Evolutionary conservation across 371 early-diverging fungal species (phyloP).

Genomic region (Umbelopsis sp.): DNA sequence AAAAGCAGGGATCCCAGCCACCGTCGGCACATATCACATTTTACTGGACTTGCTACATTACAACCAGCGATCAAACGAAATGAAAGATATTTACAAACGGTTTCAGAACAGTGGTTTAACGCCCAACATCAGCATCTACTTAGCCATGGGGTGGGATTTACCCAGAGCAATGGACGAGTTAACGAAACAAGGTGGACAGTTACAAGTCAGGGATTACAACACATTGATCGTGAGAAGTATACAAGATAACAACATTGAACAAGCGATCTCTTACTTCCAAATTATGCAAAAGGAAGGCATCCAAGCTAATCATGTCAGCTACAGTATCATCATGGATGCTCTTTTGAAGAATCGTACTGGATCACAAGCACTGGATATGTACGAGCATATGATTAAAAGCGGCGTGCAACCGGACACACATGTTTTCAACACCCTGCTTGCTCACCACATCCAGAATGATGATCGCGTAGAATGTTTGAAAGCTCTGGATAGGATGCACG

Average conservation of each 20-base stretch:
- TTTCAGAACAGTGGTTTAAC: constrained; percentile 19
- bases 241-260: constrained; percentile 32
- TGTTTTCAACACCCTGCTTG: constrained; percentile 41
- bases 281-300: constrained; percentile 31
- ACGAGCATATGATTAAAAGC: constrained; percentile 38
- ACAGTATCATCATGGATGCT: constrained; percentile 44
- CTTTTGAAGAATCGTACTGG: constrained; percentile 34
- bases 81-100: constrained; percentile 28
- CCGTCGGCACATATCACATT: constrained; percentile 35
- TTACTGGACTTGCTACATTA: constrained; percentile 23
- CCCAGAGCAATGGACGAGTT: constrained; percentile 30
- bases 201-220: constrained; percentile 37
- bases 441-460: background rate
- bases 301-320: constrained; percentile 35
- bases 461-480: constrained; percentile 21
- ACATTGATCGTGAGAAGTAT: constrained; percentile 29
- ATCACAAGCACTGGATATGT: constrained; percentile 26
- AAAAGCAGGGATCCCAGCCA: constrained; percentile 30
- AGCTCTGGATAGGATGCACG: constrained; percentile 11
- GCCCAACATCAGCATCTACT: constrained; percentile 25
- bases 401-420: constrained; percentile 36
- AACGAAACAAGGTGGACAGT: constrained; percentile 2
- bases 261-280: constrained; percentile 38
- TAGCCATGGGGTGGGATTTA: constrained; percentile 36
- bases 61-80: constrained; percentile 16